phyloP scores from a whole-genome alignment of 352 stramenopile genomes.

The Globisporangium iwayamae region DNA sequence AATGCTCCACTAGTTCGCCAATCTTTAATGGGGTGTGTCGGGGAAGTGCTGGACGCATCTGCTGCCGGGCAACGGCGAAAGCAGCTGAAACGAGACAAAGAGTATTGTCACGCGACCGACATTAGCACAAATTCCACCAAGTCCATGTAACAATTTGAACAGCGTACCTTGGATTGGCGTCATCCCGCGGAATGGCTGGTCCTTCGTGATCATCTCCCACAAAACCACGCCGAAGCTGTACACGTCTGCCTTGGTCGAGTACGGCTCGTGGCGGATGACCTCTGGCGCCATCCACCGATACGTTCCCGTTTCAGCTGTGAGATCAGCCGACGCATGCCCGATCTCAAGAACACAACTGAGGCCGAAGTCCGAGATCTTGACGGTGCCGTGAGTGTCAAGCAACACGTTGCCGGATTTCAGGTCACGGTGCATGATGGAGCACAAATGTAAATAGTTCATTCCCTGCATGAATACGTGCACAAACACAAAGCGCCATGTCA shows the following conservation, averaged over 20 bases:
- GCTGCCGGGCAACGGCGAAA: conserved; percentile 80
- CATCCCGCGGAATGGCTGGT: conserved; percentile 81
- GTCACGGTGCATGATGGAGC: conserved; percentile 94
- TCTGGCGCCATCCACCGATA: conserved; percentile 95
- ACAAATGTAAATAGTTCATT: conserved; percentile 94
- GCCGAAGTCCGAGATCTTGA: conserved; percentile 89
- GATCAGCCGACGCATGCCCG: conserved; percentile 54
- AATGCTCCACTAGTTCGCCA: conserved; percentile 75
- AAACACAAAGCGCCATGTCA: neutral
- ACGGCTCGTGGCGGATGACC: conserved; percentile 91
- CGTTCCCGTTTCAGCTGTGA: conserved; percentile 87
- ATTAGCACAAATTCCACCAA: conserved; percentile 3
- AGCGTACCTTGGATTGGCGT: conserved; percentile 76
- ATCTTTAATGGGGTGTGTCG: conserved; percentile 83
- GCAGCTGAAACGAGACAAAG: conserved; percentile 25
- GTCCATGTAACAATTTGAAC: neutral
- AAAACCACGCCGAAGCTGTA: conserved; percentile 92
- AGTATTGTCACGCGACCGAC: too few species aligned
- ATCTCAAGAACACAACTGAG: conserved; percentile 84
- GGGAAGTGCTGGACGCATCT: conserved; percentile 81
- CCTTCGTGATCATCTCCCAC: conserved; percentile 83
- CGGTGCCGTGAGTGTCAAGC: conserved; percentile 73
- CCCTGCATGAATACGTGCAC: conserved; percentile 31
- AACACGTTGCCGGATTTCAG: conserved; percentile 95
- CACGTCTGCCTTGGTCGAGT: conserved; percentile 94